Evolutionary conservation across 2,329 filamentous ascomycete species (phyloP).

Genomic region (Cladorrhinum sp.): DNA sequence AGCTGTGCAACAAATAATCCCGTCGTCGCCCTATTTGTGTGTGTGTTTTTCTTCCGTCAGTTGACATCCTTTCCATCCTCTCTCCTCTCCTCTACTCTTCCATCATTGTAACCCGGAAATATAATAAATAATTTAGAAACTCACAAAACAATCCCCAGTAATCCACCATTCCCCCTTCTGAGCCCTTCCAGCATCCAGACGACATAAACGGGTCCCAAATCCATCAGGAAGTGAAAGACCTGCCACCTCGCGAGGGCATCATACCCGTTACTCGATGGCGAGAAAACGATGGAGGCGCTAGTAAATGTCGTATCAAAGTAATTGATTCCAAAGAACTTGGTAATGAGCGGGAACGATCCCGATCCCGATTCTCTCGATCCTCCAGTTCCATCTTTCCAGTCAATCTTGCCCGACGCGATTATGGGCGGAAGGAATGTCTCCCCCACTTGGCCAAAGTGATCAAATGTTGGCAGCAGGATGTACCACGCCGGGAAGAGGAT

Average conservation of each 20-base stretch:
- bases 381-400: constrained; percentile 21
- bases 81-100: background rate
- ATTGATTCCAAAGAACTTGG: constrained; percentile 20
- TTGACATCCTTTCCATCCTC: background rate
- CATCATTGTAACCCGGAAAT: background rate
- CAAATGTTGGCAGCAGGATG: background rate
- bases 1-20: background rate
- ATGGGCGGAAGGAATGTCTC: background rate
- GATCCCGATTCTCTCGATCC: background rate
- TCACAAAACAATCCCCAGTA: constrained; percentile 23
- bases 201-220: constrained; percentile 26
- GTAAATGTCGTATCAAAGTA: constrained; percentile 23
- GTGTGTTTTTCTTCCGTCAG: background rate
- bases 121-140: constrained; percentile 6
- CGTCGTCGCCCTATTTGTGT: background rate
- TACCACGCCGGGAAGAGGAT: background rate
- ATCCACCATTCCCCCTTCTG: constrained; percentile 20
- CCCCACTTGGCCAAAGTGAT: background rate
- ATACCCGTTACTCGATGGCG: constrained; percentile 19
- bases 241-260: constrained; percentile 27
- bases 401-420: constrained; percentile 11
- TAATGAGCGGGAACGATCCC: constrained; percentile 17
- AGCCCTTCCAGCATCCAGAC: constrained; percentile 27
- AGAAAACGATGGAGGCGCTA: constrained; percentile 22
- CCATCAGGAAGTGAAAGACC: constrained; percentile 25